phyloP scores from a whole-genome alignment of 371 early-diverging fungal genomes.

The Saksenaea vasiformis region DNA sequence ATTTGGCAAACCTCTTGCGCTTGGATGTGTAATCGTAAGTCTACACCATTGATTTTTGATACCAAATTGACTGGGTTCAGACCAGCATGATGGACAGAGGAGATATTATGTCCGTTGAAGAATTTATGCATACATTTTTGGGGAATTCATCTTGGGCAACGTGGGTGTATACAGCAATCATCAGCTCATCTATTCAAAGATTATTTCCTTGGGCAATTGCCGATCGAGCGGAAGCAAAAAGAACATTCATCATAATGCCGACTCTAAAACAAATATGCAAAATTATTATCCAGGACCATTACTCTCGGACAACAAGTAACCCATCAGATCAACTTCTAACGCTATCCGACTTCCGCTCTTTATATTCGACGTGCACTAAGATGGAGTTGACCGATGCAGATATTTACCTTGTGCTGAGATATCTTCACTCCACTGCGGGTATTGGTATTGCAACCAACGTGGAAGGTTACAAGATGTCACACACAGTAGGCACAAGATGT shows the following conservation, averaged over 20 bases:
- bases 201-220: not conserved
- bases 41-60: not conserved
- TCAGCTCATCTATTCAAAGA: not conserved
- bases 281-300: slow-evolving; percentile 14
- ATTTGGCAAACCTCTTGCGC: slow-evolving; percentile 22
- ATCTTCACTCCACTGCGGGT: slow-evolving; percentile 29
- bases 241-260: slow-evolving; percentile 32
- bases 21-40: slow-evolving; percentile 22
- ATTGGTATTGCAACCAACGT: slow-evolving; percentile 32
- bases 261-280: slow-evolving; percentile 31
- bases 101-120: slow-evolving; percentile 29
- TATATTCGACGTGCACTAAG: slow-evolving; percentile 17
- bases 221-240: slow-evolving; percentile 1
- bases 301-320: slow-evolving; percentile 11
- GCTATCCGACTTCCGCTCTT: slow-evolving; percentile 32
- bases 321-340: slow-evolving; percentile 29
- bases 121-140: slow-evolving; percentile 16
- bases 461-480: slow-evolving; percentile 31
- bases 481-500: slow-evolving; percentile 12
- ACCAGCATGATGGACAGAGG: slow-evolving; percentile 16
- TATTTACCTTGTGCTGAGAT: slow-evolving; percentile 30
- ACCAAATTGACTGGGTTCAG: not conserved
- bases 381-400: slow-evolving; percentile 38
- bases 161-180: not conserved
- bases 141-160: slow-evolving; percentile 2